Evolutionary conservation across 495 filamentous ascomycete genomes (phyloP).

Genomic region (Aspergillus ellipticus): DNA sequence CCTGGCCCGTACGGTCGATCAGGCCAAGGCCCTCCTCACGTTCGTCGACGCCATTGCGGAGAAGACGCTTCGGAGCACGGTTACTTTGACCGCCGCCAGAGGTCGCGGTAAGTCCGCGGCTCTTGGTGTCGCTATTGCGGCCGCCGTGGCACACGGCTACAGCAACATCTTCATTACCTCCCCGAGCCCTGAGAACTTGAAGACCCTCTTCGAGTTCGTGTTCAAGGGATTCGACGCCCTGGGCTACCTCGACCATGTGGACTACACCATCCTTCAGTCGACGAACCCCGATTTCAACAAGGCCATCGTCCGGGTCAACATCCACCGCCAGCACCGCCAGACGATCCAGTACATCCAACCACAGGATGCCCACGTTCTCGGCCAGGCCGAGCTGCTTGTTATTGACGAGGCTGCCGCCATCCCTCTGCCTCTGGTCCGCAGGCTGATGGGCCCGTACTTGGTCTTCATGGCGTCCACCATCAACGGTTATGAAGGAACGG

Average conservation of each 20-base stretch:
- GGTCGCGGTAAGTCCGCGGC: constrained; percentile 97
- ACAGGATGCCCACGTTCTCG: constrained; percentile 89
- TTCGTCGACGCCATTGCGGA: constrained; percentile 96
- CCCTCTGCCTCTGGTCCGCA: constrained; percentile 84
- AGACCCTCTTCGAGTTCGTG: constrained; percentile 95
- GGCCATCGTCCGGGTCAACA: constrained; percentile 93
- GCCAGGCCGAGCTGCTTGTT: constrained; percentile 92
- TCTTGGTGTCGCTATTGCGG: constrained; percentile 88
- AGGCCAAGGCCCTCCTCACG: constrained; percentile 89
- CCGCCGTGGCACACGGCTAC: constrained; percentile 92
- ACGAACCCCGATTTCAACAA: constrained; percentile 99
- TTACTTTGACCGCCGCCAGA: constrained; percentile 88
- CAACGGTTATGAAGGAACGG: constrained; percentile 98
- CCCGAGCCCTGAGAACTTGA: constrained; percentile 95
- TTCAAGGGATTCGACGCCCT: constrained; percentile 98
- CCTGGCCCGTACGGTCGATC: constrained; percentile 86
- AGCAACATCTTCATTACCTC: constrained; percentile 99
- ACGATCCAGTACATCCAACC: constrained; percentile 98
- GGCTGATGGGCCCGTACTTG: constrained; percentile 95
- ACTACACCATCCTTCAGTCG: constrained; percentile 97
- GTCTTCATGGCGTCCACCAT: constrained; percentile 99
- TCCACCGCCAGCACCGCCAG: constrained; percentile 92
- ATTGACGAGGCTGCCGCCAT: constrained; percentile 99
- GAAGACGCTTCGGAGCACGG: constrained; percentile 90
- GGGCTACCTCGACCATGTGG: constrained; percentile 86